phyloP scores from a whole-genome alignment of 2,329 filamentous ascomycete species.

The Neonectria sp. region DNA sequence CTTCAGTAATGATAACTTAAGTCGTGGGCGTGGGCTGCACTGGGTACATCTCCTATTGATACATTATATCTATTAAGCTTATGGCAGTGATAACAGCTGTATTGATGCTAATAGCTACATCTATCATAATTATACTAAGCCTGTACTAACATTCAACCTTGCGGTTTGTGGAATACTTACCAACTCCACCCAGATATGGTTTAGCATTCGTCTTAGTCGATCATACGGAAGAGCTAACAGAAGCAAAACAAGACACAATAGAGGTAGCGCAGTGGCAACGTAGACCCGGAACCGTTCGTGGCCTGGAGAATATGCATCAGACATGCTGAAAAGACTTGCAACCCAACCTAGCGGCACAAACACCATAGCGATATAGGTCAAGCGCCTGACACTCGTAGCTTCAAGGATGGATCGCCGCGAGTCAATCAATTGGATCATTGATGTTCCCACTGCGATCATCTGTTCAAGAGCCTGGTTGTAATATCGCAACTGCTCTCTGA shows the following conservation, averaged over 20 bases:
- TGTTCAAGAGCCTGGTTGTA: slow-evolving; percentile 34
- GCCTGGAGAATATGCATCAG: slow-evolving; percentile 8
- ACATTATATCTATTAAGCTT: too few relatives aligned
- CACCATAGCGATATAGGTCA: slow-evolving; percentile 19
- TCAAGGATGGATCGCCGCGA: slow-evolving; percentile 33
- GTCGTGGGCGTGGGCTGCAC: too few relatives aligned
- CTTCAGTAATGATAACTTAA: too few relatives aligned
- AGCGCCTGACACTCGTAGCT: slow-evolving; percentile 22
- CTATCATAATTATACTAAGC: too few relatives aligned
- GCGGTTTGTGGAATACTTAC: too few relatives aligned
- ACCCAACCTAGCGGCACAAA: slow-evolving; percentile 21
- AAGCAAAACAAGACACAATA: slow-evolving; percentile 16
- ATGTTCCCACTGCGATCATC: slow-evolving; percentile 22
- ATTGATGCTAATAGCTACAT: too few relatives aligned
- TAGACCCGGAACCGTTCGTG: slow-evolving; percentile 15
- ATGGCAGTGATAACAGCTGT: too few relatives aligned
- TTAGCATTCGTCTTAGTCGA: too few relatives aligned
- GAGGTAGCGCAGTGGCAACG: slow-evolving; percentile 12
- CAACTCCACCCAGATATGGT: too few relatives aligned
- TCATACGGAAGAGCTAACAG: slow-evolving; percentile 11
- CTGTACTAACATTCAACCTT: too few relatives aligned
- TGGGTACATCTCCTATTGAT: too few relatives aligned
- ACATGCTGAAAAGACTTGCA: slow-evolving; percentile 22
- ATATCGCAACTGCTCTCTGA: slow-evolving; percentile 20
- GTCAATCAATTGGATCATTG: slow-evolving; percentile 40